Base-by-base conservation (phyloP, 495 filamentous ascomycete genomes). In the Daldinia vernicosa region DNA sequence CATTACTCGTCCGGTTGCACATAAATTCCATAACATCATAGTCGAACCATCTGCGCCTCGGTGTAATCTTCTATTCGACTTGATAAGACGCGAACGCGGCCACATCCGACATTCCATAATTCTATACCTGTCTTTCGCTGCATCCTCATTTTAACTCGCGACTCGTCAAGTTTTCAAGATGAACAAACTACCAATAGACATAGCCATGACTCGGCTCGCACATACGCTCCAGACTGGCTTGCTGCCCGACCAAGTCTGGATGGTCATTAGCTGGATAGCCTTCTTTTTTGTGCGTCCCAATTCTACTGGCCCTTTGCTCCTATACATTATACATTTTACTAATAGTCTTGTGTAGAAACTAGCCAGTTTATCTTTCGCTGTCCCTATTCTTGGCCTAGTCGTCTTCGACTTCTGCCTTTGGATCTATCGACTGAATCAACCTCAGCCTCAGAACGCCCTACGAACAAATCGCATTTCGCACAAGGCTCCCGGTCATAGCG, bases 371-470 rank as follows among this genome's bases (percentile, higher is more conserved):
- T 73, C 75, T 22, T 77, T 77, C 28, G 58, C 43, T 14, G 59
- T 73, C 17, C 75, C 75, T 50, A 35, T 83, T 15, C 62, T 79
- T 26, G 55, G 75, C 19, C 45, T 77, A 1, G 73, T 77, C 58
- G n/a, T 82, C 32, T 82, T 81, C 64, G 83, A 84, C 66, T 69
- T 84, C 45, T 65, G 65, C n/a, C 75, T 84, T 27, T 84, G 82
- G 82, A 52, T 83, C 15, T 84, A 77, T 75, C 77, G 82, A 64
- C 63, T 82, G 14, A 72, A 66, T 60, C 67, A 47, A 27, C 73
- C 73, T n/a, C 61, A 53, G 17, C 52, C 53, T 28, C 50, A 52
- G 32, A 73, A 75, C 11, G 50, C 65, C 7, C 45, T 56, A 15
- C 70, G 50, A 35, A 51, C 70, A 11, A 62, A 45, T 54, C 73